These are phyloP conservation scores for Salix caprea DNA, from an alignment of 345 rosid species.

Conservation along the genomic window DNA sequence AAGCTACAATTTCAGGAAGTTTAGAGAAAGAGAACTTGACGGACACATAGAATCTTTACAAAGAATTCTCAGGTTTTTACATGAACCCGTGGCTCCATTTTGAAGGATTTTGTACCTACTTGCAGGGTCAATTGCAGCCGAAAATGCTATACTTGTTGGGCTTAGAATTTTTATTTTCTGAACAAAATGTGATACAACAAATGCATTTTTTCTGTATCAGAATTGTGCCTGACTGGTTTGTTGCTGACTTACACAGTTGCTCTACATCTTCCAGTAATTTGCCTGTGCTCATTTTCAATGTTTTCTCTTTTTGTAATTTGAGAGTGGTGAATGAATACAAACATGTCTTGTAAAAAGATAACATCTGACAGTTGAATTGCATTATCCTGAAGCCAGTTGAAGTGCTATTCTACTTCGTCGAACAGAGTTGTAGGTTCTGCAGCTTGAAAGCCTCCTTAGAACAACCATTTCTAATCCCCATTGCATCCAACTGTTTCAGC, in stretches of 20 bases:
- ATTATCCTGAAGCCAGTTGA: no score
- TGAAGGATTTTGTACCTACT: neutral
- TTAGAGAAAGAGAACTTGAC: neutral
- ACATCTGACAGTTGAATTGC: no score
- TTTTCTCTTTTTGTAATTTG: no score
- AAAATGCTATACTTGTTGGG: neutral
- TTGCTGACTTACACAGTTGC: neutral
- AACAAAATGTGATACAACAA: neutral
- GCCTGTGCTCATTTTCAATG: no score
- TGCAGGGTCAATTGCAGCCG: neutral
- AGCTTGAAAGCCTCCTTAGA: neutral
- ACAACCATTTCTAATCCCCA: neutral
- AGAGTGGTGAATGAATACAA: no score
- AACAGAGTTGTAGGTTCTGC: neutral
- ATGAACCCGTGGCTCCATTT: neutral
- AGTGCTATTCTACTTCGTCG: neutral
- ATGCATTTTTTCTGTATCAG: neutral
- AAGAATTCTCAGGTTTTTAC: neutral
- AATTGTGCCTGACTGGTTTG: neutral
- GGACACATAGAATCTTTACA: neutral
- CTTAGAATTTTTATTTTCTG: neutral
- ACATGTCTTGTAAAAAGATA: no score
- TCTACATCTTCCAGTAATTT: neutral
- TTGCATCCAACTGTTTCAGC: neutral
- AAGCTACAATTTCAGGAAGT: neutral